These are phyloP conservation scores for Aspergillus latus DNA, from an alignment of 2,329 filamentous ascomycete species.

Conservation along the genomic window DNA sequence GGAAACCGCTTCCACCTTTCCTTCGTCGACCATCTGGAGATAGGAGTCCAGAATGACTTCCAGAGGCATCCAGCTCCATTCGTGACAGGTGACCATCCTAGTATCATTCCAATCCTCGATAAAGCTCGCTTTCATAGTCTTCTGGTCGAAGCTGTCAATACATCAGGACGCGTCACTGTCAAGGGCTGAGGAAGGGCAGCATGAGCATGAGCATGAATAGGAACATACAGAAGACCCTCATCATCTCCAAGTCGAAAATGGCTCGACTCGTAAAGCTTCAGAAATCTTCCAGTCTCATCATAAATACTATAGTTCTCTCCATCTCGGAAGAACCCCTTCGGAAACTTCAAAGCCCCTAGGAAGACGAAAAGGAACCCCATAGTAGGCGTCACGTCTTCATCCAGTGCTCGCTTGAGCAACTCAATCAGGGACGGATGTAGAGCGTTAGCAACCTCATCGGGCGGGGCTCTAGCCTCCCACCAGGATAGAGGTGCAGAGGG, in stretches of 20 bases:
- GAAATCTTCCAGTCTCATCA: constrained; percentile 10
- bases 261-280: background rate
- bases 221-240: constrained; percentile 1
- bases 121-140: constrained; percentile 13
- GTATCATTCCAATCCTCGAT: constrained; percentile 14
- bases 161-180: background rate
- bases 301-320: background rate
- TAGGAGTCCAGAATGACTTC: constrained; percentile 16
- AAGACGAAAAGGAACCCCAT: background rate
- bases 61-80: constrained; percentile 18
- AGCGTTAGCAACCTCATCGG: constrained; percentile 10
- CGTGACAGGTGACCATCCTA: background rate
- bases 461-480: constrained; percentile 13
- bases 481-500: constrained; percentile 11
- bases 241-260: constrained; percentile 2
- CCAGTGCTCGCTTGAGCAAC: constrained; percentile 14
- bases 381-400: constrained; percentile 1
- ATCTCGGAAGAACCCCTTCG: background rate
- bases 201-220: background rate
- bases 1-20: constrained; percentile 6
- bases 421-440: constrained; percentile 13
- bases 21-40: constrained; percentile 15
- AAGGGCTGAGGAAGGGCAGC: background rate
- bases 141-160: constrained; percentile 12
- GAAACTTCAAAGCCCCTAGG: constrained; percentile 4